These are phyloP conservation scores for Inga oerstediana DNA, from an alignment of 306 rosid genomes.

Conservation along the genomic window DNA sequence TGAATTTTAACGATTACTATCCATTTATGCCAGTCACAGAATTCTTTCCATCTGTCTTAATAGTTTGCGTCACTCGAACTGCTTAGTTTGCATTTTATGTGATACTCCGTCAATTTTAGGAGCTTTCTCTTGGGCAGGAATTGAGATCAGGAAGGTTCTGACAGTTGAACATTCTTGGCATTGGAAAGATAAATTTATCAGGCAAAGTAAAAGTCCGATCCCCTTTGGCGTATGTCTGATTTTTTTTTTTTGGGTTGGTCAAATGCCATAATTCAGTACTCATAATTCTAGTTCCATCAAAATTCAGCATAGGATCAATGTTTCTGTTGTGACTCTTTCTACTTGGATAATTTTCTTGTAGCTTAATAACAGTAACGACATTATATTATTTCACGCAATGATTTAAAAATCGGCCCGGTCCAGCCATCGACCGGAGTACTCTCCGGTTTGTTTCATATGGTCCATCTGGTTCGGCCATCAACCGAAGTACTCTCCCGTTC, in stretches of 20 bases:
- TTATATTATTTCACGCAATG: background rate
- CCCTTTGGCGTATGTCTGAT: background rate
- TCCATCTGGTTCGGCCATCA: too few relatives aligned
- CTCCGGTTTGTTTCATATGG: too few relatives aligned
- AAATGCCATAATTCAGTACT: background rate
- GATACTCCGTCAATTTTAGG: background rate
- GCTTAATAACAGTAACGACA: background rate
- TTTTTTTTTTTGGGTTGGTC: background rate
- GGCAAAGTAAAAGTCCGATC: background rate
- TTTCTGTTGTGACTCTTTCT: background rate
- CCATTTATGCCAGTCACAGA: background rate
- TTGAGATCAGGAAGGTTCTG: background rate
- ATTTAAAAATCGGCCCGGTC: too few relatives aligned
- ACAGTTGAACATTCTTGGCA: background rate
- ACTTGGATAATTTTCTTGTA: background rate
- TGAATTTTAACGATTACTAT: background rate
- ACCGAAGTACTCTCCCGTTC: too few relatives aligned
- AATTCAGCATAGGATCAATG: background rate
- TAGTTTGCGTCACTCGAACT: background rate
- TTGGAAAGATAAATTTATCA: background rate
- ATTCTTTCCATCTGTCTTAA: background rate
- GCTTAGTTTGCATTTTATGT: background rate
- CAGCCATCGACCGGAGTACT: too few relatives aligned
- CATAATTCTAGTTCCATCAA: slow-evolving; percentile 1
- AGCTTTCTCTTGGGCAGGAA: background rate